Conservation (phyloP, 2,329 filamentous ascomycete genomes). For the Penicillium sp. region DNA sequence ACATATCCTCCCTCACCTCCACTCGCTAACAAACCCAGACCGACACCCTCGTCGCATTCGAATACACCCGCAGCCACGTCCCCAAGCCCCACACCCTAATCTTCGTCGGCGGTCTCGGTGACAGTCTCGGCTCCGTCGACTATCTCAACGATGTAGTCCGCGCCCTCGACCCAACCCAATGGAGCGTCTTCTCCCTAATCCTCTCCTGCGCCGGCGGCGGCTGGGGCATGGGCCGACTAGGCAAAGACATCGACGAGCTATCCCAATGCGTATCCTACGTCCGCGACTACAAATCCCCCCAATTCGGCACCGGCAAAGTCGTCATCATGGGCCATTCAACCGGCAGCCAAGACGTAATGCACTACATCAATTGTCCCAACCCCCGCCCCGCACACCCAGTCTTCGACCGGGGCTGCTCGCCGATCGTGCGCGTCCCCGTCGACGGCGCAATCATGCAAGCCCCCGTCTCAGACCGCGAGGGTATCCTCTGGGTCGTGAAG, state of each 20-base stretch:
- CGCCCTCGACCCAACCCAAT: conserved; percentile 49
- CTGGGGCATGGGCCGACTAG: conserved; percentile 56
- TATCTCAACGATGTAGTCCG: conserved; percentile 54
- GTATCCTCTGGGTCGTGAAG: conserved; percentile 43
- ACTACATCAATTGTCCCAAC: conserved; percentile 56
- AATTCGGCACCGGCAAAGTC: conserved; percentile 49
- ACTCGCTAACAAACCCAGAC: conserved; percentile 27
- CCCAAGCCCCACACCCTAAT: conserved; percentile 52
- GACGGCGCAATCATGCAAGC: conserved; percentile 78
- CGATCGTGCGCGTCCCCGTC: conserved; percentile 53
- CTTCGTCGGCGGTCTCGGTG: conserved; percentile 60
- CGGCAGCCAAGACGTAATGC: conserved; percentile 67
- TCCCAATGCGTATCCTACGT: conserved; percentile 54
- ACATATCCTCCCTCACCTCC: not conserved
- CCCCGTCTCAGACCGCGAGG: conserved; percentile 74
- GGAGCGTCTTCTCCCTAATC: conserved; percentile 54
- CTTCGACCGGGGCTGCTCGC: conserved; percentile 22
- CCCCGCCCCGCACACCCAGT: conserved; percentile 34
- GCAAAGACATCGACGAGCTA: conserved; percentile 56
- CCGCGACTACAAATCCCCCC: conserved; percentile 33
- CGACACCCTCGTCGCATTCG: conserved; percentile 40
- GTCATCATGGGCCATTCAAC: conserved; percentile 70
- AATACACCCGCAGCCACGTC: conserved; percentile 33
- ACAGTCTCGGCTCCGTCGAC: conserved; percentile 56
- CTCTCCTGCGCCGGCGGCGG: conserved; percentile 54